A percentile compares a stretch with the other conserved stretches of the same genome.
These are phyloP conservation scores for Kodamaea nitidulidarum DNA, from an alignment of 805 yeast genomes.

Conservation along the genomic window DNA sequence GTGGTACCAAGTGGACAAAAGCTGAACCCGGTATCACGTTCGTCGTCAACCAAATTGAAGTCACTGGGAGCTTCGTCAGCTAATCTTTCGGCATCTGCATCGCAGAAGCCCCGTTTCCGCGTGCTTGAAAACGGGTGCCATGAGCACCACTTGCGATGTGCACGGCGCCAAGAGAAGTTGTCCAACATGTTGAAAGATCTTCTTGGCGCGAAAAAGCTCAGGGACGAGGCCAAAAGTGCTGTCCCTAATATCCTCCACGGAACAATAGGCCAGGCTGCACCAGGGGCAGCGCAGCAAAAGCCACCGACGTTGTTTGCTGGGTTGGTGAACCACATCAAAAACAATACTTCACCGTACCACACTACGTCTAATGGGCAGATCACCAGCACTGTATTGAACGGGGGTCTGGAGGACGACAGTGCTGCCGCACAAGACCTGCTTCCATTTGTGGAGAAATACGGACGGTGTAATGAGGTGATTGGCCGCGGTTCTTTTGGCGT, in stretches of 20 bases:
- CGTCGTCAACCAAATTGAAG: slow-evolving; percentile 17
- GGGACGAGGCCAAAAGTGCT: slow-evolving; percentile 70
- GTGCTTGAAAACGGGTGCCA: slow-evolving; percentile 69
- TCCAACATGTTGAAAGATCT: slow-evolving; percentile 72
- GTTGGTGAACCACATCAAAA: slow-evolving; percentile 54
- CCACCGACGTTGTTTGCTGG: slow-evolving; percentile 76
- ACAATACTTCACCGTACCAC: slow-evolving; percentile 18
- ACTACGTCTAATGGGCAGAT: slow-evolving; percentile 5
- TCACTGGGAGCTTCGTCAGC: slow-evolving; percentile 13
- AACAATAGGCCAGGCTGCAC: neutral
- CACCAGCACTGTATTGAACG: neutral
- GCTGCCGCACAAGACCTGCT: slow-evolving; percentile 31
- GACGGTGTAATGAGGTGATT: slow-evolving; percentile 89
- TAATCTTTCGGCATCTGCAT: slow-evolving; percentile 6
- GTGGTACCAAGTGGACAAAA: slow-evolving; percentile 1
- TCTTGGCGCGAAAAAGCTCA: slow-evolving; percentile 65
- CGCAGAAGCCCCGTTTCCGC: slow-evolving; percentile 44
- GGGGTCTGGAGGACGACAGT: neutral
- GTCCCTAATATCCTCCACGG: slow-evolving; percentile 58
- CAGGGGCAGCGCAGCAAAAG: slow-evolving; percentile 19
- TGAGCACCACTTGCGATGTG: slow-evolving; percentile 71
- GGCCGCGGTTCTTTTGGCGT: slow-evolving; percentile 95
- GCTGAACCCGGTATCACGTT: slow-evolving; percentile 16
- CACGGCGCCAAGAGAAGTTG: slow-evolving; percentile 74
- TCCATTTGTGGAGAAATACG: slow-evolving; percentile 83